Evolutionary conservation across 2,329 filamentous ascomycete genomes (phyloP).

Genomic region (Colletotrichum somersetense): DNA sequence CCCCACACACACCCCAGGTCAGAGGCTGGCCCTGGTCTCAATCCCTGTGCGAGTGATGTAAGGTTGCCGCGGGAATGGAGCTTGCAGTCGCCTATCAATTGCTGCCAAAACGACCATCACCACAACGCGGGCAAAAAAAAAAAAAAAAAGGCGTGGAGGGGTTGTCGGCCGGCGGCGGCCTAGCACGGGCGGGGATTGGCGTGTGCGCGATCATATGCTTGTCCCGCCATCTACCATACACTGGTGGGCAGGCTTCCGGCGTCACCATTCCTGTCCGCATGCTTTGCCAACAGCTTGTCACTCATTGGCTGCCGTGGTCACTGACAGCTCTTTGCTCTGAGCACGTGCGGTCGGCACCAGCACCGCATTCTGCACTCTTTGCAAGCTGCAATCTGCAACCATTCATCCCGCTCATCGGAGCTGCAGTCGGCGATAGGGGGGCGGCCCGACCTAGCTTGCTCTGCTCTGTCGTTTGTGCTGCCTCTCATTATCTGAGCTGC

Average conservation of each 20-base stretch:
- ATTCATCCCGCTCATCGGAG: conserved; percentile 15
- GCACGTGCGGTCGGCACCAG: conserved; percentile 22
- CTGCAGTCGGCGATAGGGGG: conserved; percentile 22
- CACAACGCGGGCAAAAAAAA: conserved; percentile 9
- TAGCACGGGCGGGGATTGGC: conserved; percentile 19
- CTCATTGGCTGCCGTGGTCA: conserved; percentile 27
- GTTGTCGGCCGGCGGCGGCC: conserved; percentile 39
- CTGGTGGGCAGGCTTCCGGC: conserved; percentile 21
- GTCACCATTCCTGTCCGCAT: conserved; percentile 34
- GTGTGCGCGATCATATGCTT: conserved; percentile 31
- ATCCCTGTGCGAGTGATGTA: conserved; percentile 42
- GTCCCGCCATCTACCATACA: conserved; percentile 29
- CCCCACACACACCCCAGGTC: conserved; percentile 40
- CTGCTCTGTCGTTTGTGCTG: conserved; percentile 2
- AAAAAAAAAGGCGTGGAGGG: conserved; percentile 36
- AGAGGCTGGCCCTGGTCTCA: conserved; percentile 29
- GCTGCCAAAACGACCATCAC: conserved; percentile 35
- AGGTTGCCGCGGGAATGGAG: conserved; percentile 41
- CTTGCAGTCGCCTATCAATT: conserved; percentile 40
- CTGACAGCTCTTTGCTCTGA: conserved; percentile 9
- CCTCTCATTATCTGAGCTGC: conserved; percentile 14
- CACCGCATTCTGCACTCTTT: conserved; percentile 26
- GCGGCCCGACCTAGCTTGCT: background rate
- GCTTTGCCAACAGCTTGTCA: conserved; percentile 27
- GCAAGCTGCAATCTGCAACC: conserved; percentile 32